Conservation (phyloP, 805 yeast species). For the Myxozyma mucilagina region DNA sequence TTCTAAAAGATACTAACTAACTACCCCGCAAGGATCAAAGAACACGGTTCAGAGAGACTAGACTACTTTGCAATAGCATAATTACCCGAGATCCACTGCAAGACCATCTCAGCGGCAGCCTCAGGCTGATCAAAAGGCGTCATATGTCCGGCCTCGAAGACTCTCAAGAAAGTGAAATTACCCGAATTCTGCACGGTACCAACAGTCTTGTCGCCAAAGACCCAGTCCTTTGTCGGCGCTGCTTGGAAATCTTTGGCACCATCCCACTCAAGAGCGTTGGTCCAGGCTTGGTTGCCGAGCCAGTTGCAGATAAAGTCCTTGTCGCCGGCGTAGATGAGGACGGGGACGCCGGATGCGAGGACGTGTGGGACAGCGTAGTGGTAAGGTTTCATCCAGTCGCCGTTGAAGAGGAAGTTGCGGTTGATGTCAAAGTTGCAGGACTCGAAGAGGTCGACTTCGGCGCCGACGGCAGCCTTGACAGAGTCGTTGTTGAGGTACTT, state of each 20-base stretch:
- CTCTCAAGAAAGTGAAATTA: slow-evolving; percentile 75
- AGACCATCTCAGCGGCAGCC: slow-evolving; percentile 73
- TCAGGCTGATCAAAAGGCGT: slow-evolving; percentile 89
- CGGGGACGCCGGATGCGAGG: slow-evolving; percentile 73
- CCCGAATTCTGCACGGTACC: slow-evolving; percentile 78
- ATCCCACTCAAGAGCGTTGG: slow-evolving; percentile 69
- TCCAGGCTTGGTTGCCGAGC: slow-evolving; percentile 91
- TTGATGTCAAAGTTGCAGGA: slow-evolving; percentile 78
- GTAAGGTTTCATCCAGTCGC: slow-evolving; percentile 93
- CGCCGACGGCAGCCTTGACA: slow-evolving; percentile 83
- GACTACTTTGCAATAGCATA: slow-evolving; percentile 33
- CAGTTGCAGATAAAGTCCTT: slow-evolving; percentile 96
- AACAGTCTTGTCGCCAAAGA: slow-evolving; percentile 49
- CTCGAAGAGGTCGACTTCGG: slow-evolving; percentile 76
- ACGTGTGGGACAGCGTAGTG: slow-evolving; percentile 63
- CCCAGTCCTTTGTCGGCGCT: slow-evolving; percentile 42
- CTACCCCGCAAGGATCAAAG: no score
- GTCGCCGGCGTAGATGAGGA: slow-evolving; percentile 91
- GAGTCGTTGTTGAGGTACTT: slow-evolving; percentile 72
- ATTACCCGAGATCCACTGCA: slow-evolving; percentile 80
- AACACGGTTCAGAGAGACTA: no score
- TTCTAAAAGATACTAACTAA: no score
- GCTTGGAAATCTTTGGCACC: slow-evolving; percentile 55
- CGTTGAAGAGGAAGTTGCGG: slow-evolving; percentile 77
- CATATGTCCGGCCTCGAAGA: slow-evolving; percentile 94